Base-by-base conservation (phyloP, 352 stramenopile species). In the Thalassiosira mediterranea region DNA sequence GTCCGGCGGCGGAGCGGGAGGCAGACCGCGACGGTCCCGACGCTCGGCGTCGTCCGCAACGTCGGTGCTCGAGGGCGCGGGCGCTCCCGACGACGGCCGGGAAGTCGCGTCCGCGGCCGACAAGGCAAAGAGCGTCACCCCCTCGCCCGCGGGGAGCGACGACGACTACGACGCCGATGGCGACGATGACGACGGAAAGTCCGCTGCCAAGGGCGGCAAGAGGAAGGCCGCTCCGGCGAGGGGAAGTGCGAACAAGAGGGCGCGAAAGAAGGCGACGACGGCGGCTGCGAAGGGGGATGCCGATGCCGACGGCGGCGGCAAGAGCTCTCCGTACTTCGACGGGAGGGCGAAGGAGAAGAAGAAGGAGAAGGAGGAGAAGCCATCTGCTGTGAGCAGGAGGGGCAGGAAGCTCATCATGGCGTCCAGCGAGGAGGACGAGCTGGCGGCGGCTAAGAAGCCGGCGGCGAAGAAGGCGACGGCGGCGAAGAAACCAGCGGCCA, bases 321-420 rank as follows among this genome's bases (percentile, higher is more conserved):
- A 60, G 26, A 42, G 38, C n/a, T 37, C 26, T 19, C 34, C 42
- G 8, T 48, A 44, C 61, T 71, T 61, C 52, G 49, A 51, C 29
- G 57, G 38, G 25, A 64, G 62, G 37, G 31, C 28, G 21, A 28
- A 34, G 3, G 19, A 0, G 28, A 47, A 66, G 23, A 40, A 25
- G 11, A 63, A 62, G 28, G 72, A 66, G 38, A 72, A 59, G 15
- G 49, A 58, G 34, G 46, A 58, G 1, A 61, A 64, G 51, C 3
- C 3, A 0, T 25, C 31, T 26, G 17, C 3, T 7, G 4, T 25
- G 5, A n/a, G 25, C 4, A 56, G 56, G 38, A 52, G 48, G 21
- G 59, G 64, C 11, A 54, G 37, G 23, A 65, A 66, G 31, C 34
- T 67, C 11, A 76, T 65, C 4, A 47, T 72, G 15, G 70, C 40